These are phyloP conservation scores for Salvia rosmarinus DNA, from an alignment of 257 asterid genomes.

Conservation along the genomic window DNA sequence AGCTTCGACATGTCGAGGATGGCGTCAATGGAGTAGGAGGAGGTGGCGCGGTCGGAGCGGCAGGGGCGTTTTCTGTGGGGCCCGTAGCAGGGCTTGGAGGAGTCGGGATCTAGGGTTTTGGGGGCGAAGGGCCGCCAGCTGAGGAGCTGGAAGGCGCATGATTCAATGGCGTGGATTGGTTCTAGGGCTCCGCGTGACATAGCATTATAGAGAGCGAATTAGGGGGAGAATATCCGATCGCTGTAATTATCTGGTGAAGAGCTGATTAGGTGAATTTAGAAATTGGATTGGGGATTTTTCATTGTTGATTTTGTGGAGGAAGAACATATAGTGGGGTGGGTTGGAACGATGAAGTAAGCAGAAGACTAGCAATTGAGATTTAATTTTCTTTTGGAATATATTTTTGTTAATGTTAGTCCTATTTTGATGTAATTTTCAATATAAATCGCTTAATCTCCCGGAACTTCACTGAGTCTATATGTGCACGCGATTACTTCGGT, in stretches of 20 bases:
- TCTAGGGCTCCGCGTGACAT: conserved; percentile 67
- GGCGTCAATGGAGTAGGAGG: conserved; percentile 74
- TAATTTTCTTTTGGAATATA: too few relatives aligned
- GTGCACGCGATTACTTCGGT: too few relatives aligned
- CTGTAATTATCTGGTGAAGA: not conserved
- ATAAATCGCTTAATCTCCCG: too few relatives aligned
- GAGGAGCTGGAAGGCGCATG: conserved; percentile 68
- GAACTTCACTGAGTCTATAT: too few relatives aligned
- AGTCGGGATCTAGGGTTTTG: conserved; percentile 60
- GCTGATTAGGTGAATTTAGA: not conserved
- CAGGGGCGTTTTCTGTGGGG: conserved; percentile 81
- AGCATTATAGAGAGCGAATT: conserved; percentile 20
- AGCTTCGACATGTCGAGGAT: conserved; percentile 82
- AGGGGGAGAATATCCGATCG: not conserved
- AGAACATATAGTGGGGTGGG: not conserved
- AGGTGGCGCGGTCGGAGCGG: conserved; percentile 74
- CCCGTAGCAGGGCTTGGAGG: conserved; percentile 50
- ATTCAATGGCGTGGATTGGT: conserved; percentile 64
- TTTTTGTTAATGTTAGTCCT: too few relatives aligned
- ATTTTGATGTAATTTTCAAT: too few relatives aligned
- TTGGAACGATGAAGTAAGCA: too few relatives aligned
- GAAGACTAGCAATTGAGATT: too few relatives aligned
- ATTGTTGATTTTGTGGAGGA: not conserved
- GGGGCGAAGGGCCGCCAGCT: conserved; percentile 45
- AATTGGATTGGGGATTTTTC: not conserved